These are phyloP conservation scores for Domatiomyces catenatus DNA, from an alignment of 2,329 filamentous ascomycete genomes.

Conservation along the genomic window DNA sequence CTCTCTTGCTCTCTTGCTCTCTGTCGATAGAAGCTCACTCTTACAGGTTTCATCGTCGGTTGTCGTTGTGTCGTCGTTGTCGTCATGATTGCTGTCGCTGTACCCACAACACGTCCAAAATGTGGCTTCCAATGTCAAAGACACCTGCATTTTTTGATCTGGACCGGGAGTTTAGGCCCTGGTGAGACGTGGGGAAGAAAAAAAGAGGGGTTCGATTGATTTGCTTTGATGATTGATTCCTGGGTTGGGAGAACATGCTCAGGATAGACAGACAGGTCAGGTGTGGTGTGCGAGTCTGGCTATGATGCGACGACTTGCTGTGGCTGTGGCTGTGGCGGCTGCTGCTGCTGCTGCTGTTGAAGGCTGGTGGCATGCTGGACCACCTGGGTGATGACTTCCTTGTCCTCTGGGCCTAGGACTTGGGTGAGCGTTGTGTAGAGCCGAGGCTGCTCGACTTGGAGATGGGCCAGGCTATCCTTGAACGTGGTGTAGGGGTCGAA, in stretches of 20 bases:
- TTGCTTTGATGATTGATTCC: too few relatives aligned
- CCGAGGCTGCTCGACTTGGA: conserved; percentile 81
- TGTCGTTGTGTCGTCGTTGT: too few relatives aligned
- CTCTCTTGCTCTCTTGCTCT: neutral
- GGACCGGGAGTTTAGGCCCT: too few relatives aligned
- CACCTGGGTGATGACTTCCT: conserved; percentile 62
- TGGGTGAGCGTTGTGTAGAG: conserved; percentile 70
- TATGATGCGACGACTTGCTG: neutral
- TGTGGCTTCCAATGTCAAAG: too few relatives aligned
- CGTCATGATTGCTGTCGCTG: too few relatives aligned
- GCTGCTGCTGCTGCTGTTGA: conserved; percentile 1
- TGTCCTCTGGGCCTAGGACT: conserved; percentile 65
- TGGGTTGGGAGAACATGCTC: neutral
- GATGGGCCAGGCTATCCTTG: conserved; percentile 60
- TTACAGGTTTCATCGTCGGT: too few relatives aligned
- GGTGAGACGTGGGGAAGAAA: too few relatives aligned
- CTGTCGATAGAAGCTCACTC: neutral
- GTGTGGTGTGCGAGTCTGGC: neutral
- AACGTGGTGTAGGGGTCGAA: conserved; percentile 89
- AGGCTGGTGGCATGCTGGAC: conserved; percentile 46
- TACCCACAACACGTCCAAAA: too few relatives aligned
- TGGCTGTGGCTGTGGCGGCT: neutral
- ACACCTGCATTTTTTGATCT: too few relatives aligned
- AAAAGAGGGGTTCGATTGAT: too few relatives aligned
- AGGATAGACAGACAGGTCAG: too few relatives aligned